Evolutionary conservation across 192 early-diverging fungal genomes (phyloP).

Genomic region (Borealophlyctis nickersoniae): DNA sequence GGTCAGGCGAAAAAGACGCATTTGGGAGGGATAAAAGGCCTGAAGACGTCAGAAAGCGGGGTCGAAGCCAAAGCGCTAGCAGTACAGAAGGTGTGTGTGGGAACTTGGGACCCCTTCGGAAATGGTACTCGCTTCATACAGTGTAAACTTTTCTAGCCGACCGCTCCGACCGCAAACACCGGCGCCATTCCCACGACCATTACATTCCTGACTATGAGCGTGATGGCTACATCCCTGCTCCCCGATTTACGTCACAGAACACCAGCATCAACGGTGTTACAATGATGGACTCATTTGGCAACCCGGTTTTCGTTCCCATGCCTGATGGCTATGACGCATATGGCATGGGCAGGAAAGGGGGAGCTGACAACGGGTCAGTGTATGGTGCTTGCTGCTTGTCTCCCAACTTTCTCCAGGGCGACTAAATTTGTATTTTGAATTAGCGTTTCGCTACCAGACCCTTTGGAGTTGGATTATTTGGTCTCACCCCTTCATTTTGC

Average conservation of each 20-base stretch:
- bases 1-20: constrained; percentile 10
- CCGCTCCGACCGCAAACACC: neutral
- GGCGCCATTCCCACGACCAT: constrained; percentile 42
- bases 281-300: neutral
- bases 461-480: constrained; percentile 70
- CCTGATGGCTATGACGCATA: neutral
- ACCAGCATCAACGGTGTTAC: constrained; percentile 34
- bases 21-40: constrained; percentile 27
- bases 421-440: neutral
- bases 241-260: constrained; percentile 49
- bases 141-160: neutral
- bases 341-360: neutral
- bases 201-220: constrained; percentile 87
- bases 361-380: neutral
- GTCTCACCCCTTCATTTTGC: constrained; percentile 47
- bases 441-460: constrained; percentile 46
- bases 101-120: neutral
- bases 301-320: neutral
- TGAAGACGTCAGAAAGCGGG: constrained; percentile 23
- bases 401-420: no score
- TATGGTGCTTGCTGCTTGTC: neutral
- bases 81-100: neutral
- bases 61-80: constrained; percentile 7
- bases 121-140: neutral
- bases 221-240: constrained; percentile 66